phyloP scores from a whole-genome alignment of 2,329 filamentous ascomycete species.

The Microthyrium microscopicum region DNA sequence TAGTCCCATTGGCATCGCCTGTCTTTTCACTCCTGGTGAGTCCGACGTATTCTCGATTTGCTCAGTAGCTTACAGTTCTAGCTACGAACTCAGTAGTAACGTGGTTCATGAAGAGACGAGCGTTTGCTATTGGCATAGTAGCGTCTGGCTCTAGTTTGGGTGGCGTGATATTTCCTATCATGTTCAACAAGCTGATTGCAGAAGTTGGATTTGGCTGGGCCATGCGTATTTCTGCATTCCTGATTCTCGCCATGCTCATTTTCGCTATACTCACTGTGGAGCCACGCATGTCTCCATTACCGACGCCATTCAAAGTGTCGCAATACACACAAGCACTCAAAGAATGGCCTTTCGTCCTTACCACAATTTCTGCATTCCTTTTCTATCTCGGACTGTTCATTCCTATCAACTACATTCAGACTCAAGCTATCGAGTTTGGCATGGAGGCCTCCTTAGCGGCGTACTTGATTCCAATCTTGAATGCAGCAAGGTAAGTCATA shows the following conservation, averaged over 20 bases:
- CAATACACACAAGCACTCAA: slow-evolving; percentile 6
- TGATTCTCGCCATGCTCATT: slow-evolving; percentile 26
- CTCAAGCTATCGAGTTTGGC: slow-evolving; percentile 30
- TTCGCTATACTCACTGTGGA: slow-evolving; percentile 26
- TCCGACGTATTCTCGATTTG: slow-evolving; percentile 21
- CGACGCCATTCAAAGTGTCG: slow-evolving; percentile 11
- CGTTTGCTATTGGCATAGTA: slow-evolving; percentile 66
- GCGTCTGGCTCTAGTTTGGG: slow-evolving; percentile 45
- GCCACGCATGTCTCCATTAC: neutral
- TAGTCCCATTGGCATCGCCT: slow-evolving; percentile 31
- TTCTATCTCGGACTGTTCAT: slow-evolving; percentile 37
- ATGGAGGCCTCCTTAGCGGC: slow-evolving; percentile 42
- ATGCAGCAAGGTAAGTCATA: slow-evolving; percentile 48
- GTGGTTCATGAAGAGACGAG: slow-evolving; percentile 61
- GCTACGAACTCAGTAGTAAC: slow-evolving; percentile 59
- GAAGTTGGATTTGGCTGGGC: slow-evolving; percentile 31
- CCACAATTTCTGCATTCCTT: slow-evolving; percentile 29
- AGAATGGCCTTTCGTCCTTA: slow-evolving; percentile 23
- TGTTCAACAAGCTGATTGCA: slow-evolving; percentile 27
- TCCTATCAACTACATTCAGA: slow-evolving; percentile 66
- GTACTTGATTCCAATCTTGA: slow-evolving; percentile 67
- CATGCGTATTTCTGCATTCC: slow-evolving; percentile 29
- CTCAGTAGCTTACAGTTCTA: too few species aligned
- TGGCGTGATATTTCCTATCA: slow-evolving; percentile 31
- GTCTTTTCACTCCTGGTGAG: slow-evolving; percentile 32